Base-by-base conservation (phyloP, 2,329 filamentous ascomycete species). In the Colletotrichum sp. region DNA sequence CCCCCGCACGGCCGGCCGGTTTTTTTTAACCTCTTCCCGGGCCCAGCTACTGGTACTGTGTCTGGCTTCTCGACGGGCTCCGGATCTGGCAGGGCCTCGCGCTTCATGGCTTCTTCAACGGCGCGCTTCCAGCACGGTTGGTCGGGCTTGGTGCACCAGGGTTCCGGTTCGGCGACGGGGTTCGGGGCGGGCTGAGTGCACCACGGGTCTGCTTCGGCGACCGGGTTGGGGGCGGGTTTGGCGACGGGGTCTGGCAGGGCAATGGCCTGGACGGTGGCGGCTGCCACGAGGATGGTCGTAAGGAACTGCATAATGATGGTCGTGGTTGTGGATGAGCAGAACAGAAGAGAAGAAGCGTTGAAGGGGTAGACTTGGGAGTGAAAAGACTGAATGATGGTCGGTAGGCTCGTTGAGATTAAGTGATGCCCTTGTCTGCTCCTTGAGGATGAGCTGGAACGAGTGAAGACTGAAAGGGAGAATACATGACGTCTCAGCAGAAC, bases 241-340 rank as follows among this genome's bases (percentile, higher is more conserved):
- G 28, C 27, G 59, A 22, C 12, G 30, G 59, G 59, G 59, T 78
- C 75, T 19, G 77, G 76, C 28, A 65, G 48, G 6, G 81, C 73
- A 36, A 83, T 75, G 69, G 82, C 80, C 34, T 81, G 79, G 68
- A 82, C 82, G 74, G 81, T 74, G 72, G 78, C 78, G 36, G 78
- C 76, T 55, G 75, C 73, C 13, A 76, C 77, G 67, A 79, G 74
- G 77, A 81, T 59, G 67, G 79, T 63, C 63, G 81, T n/a, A 76
- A 81, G 75, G 39, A 82, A 79, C 79, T 80, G 83, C 82, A 84
- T 83, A 52, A 28, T 81, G 22, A 19, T 5, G n/a, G 6, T 7
- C 0, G 30, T 52, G 16, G 8, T 3, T 6, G 19, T 32, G 30
- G 5, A 9, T 22, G 44, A 52, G 3, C 11, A 52, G 44, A 5